phyloP scores from a whole-genome alignment of 1,284 basidiomycete genomes.

The Leccinum fuscescens region DNA sequence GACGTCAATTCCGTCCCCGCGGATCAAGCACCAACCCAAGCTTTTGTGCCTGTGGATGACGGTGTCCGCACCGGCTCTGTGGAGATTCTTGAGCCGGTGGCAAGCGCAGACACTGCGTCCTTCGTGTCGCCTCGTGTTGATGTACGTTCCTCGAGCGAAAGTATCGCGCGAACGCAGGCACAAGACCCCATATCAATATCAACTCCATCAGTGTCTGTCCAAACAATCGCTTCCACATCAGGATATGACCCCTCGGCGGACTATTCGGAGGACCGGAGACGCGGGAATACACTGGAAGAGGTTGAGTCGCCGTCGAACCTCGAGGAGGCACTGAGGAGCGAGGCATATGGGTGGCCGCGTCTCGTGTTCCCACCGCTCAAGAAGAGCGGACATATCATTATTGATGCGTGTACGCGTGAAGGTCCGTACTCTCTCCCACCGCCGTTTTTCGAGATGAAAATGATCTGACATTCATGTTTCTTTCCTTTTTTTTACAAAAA shows the following conservation, averaged over 20 bases:
- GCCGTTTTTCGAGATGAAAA: conserved; percentile 9
- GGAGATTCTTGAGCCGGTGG: conserved; percentile 18
- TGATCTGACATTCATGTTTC: conserved; percentile 3
- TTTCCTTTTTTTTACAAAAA: conserved; percentile 30
- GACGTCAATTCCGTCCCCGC: conserved; percentile 24
- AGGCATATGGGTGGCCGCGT: conserved; percentile 86
- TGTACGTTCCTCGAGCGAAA: conserved; percentile 17
- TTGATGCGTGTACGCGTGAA: conserved; percentile 85
- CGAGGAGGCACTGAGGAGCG: conserved; percentile 51
- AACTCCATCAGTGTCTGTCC: conserved; percentile 19
- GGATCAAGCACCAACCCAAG: conserved; percentile 41
- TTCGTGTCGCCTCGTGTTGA: conserved; percentile 29
- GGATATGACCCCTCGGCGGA: neutral
- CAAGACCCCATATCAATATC: conserved; percentile 8
- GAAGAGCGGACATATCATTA: conserved; percentile 87
- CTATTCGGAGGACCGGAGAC: conserved; percentile 3
- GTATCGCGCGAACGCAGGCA: conserved; percentile 15
- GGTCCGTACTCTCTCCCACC: conserved; percentile 46
- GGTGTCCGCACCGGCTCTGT: conserved; percentile 22
- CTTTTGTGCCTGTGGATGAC: conserved; percentile 45
- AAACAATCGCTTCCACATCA: conserved; percentile 12
- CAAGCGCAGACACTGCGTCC: conserved; percentile 16
- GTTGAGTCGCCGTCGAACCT: conserved; percentile 36
- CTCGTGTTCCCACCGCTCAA: conserved; percentile 90
- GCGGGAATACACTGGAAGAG: conserved; percentile 7